These are phyloP conservation scores for Neurospora sublineolata DNA, from an alignment of 495 filamentous ascomycete species.

Conservation along the genomic window DNA sequence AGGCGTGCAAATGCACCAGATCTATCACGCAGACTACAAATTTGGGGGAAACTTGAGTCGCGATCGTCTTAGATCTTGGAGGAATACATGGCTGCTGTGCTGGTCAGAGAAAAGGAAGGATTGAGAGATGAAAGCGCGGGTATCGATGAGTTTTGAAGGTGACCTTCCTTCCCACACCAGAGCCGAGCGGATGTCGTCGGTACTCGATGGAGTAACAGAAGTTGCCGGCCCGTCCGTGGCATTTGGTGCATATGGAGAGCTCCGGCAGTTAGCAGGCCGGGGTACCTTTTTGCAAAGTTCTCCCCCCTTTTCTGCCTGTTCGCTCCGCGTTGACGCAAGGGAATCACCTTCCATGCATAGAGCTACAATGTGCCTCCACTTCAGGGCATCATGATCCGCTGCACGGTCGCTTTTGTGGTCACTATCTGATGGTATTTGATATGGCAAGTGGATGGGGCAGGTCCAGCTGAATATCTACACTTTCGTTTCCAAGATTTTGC, in stretches of 20 bases:
- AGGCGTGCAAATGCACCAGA: background rate
- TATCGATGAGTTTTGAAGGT: background rate
- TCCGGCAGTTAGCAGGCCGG: background rate
- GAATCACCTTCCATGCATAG: background rate
- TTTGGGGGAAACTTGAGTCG: background rate
- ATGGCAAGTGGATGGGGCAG: background rate
- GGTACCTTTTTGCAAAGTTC: background rate
- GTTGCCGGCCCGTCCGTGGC: background rate
- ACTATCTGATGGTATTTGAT: background rate
- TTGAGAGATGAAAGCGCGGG: background rate
- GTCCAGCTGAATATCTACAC: background rate
- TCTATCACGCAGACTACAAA: constrained; percentile 1
- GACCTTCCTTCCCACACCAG: background rate
- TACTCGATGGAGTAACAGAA: background rate
- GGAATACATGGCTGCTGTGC: background rate
- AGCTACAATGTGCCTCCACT: background rate
- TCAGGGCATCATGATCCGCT: background rate
- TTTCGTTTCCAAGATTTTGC: background rate
- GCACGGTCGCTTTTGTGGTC: background rate
- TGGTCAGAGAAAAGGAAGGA: background rate
- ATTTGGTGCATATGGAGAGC: background rate
- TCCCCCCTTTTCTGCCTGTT: background rate
- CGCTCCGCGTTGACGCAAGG: background rate
- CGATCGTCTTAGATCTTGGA: background rate
- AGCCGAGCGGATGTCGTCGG: background rate